phyloP scores from a whole-genome alignment of 2,329 filamentous ascomycete genomes.

The Colletotrichum navitas region DNA sequence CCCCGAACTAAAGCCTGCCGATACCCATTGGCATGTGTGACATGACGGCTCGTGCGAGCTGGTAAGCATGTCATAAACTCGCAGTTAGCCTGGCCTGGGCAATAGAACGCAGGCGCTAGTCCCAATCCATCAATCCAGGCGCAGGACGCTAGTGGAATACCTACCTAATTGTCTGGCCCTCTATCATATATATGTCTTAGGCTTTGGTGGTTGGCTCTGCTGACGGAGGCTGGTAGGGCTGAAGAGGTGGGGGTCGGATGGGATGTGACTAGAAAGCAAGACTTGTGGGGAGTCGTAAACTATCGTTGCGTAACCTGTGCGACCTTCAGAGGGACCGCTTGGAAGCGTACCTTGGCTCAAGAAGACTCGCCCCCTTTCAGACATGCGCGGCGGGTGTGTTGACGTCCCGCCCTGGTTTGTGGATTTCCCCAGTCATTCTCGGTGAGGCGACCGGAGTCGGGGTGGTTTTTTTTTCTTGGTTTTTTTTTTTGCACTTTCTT shows the following conservation, averaged over 20 bases:
- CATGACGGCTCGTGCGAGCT: constrained; percentile 2
- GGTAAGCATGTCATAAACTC: background rate
- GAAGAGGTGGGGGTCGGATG: background rate
- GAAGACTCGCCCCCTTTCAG: background rate
- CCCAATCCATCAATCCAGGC: constrained; percentile 22
- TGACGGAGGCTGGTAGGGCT: constrained; percentile 26
- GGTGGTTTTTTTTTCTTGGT: background rate
- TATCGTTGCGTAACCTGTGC: no score
- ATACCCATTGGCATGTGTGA: background rate
- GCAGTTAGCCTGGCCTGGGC: constrained; percentile 39
- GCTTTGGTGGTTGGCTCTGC: background rate
- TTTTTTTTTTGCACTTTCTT: background rate
- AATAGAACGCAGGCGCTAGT: constrained; percentile 33
- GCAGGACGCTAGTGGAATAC: constrained; percentile 36
- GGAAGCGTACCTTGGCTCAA: no score
- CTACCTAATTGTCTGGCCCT: constrained; percentile 2
- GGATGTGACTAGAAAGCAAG: background rate
- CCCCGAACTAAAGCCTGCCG: constrained; percentile 1
- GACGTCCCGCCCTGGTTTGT: background rate
- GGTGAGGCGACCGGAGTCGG: constrained; percentile 11
- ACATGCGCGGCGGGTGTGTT: constrained; percentile 5
- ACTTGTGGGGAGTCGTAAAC: no score
- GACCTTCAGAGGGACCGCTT: no score
- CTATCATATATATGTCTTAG: no score
- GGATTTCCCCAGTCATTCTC: background rate